phyloP scores from a whole-genome alignment of 305 asterid genomes.

The Vinca major region DNA sequence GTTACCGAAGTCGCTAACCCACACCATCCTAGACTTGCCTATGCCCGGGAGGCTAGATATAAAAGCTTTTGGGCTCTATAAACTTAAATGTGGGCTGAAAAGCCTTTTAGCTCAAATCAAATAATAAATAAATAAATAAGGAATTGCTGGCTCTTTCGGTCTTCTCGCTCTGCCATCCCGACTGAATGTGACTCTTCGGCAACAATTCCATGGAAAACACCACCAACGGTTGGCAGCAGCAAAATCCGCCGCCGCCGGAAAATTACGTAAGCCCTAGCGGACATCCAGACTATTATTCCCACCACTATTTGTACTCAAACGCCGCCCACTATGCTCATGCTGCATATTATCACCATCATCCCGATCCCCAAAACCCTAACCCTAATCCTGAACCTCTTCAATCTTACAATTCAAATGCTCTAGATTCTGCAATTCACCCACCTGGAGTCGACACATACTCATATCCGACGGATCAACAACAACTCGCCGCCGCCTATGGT shows the following conservation, averaged over 20 bases:
- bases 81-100: too few species aligned
- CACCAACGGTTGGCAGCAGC: background rate
- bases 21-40: too few species aligned
- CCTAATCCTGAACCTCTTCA: background rate
- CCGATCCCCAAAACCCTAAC: conserved; percentile 14
- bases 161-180: background rate
- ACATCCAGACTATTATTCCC: background rate
- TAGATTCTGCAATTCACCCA: conserved; percentile 1
- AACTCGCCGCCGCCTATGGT: background rate
- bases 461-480: background rate
- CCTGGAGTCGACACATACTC: conserved; percentile 1
- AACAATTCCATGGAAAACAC: conserved; percentile 7
- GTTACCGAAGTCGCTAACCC: too few species aligned
- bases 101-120: too few species aligned
- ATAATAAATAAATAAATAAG: too few species aligned
- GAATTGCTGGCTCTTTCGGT: background rate
- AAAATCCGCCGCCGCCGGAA: conserved; percentile 1
- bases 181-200: background rate
- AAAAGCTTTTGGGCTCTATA: too few species aligned
- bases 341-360: background rate
- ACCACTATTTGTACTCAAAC: background rate
- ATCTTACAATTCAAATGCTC: background rate
- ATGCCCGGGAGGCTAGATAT: too few species aligned
- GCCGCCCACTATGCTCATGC: background rate
- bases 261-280: background rate